Evolutionary conservation across 1,284 basidiomycete genomes (phyloP).

Genomic region (Heterobasidion parviporum): DNA sequence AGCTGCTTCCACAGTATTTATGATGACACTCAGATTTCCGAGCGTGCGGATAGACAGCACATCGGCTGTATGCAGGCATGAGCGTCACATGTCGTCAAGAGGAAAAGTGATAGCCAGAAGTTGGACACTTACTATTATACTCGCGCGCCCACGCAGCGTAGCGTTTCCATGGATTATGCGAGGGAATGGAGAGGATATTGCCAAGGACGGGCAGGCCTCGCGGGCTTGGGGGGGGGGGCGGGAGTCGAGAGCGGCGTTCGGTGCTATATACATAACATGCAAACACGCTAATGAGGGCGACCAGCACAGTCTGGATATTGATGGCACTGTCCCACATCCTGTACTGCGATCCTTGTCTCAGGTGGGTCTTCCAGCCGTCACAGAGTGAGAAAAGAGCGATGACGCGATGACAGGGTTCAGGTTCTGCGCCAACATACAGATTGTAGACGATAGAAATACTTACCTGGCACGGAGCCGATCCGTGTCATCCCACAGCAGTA

Average conservation of each 20-base stretch:
- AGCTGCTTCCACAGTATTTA: conserved; percentile 4
- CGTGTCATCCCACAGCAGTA: no score
- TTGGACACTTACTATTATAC: background rate
- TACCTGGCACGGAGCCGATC: no score
- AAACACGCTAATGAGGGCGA: background rate
- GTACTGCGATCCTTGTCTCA: no score
- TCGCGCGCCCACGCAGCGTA: background rate
- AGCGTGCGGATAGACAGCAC: background rate
- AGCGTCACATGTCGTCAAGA: background rate
- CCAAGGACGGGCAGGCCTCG: background rate
- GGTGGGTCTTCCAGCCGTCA: no score
- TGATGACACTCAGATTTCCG: background rate
- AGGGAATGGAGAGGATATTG: background rate
- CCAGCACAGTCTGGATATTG: background rate
- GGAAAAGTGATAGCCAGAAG: no score
- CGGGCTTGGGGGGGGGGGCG: background rate
- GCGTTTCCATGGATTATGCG: background rate
- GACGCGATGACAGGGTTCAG: no score
- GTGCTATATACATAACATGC: background rate
- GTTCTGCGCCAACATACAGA: no score
- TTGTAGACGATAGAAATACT: no score
- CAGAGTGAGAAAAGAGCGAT: no score
- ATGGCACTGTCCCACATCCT: no score
- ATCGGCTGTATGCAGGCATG: background rate
- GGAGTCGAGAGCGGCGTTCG: background rate